Evolutionary conservation across 345 rosid genomes (phyloP).

Genomic region (Toxicodendron radicans): DNA sequence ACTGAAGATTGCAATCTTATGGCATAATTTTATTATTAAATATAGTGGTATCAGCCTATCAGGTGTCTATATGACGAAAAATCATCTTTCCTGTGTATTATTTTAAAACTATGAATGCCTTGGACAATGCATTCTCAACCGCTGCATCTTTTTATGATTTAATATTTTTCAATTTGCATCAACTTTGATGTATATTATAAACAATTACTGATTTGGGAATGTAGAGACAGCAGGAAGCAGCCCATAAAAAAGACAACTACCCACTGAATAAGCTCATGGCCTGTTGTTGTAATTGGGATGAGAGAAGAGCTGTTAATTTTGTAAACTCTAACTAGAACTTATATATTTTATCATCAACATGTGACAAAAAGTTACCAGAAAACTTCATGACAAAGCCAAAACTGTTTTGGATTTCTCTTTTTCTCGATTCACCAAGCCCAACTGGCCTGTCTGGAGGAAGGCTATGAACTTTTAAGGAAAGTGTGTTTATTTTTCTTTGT

Average conservation of each 20-base stretch:
- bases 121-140: not conserved
- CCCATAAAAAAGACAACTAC: not conserved
- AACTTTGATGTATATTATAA: not conserved
- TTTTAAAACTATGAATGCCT: not conserved
- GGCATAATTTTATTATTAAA: too few species aligned
- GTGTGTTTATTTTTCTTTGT: not conserved
- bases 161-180: not conserved
- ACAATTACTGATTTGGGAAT: not conserved
- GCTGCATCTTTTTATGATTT: not conserved
- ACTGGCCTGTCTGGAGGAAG: not conserved
- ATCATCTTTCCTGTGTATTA: not conserved
- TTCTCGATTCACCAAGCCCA: not conserved
- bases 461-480: not conserved
- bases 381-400: too few species aligned
- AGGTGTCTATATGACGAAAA: not conserved
- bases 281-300: not conserved
- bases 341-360: not conserved
- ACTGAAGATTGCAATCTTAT: too few species aligned
- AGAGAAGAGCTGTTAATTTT: not conserved
- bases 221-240: constrained; percentile 1
- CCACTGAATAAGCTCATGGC: not conserved
- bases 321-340: not conserved
- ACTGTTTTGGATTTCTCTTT: too few species aligned
- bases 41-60: too few species aligned
- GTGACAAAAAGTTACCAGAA: too few species aligned